Conservation (phyloP, 805 yeast species). For the Zygoascus ofunaensis region DNA sequence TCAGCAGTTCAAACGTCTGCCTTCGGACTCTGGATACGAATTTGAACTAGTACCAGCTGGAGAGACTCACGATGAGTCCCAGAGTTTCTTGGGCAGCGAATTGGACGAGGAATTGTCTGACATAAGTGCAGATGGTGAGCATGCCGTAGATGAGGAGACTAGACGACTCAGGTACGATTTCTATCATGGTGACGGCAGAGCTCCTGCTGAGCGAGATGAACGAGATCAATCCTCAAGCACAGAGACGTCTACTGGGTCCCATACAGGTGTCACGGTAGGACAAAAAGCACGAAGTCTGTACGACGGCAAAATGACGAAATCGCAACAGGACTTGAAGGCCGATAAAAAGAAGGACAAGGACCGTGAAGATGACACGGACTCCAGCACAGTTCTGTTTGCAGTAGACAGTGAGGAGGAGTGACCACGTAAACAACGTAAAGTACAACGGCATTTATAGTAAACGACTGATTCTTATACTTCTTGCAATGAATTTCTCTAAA, state of each 20-base stretch:
- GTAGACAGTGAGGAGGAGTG: constrained; percentile 2
- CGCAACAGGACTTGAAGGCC: not conserved
- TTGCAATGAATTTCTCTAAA: too few species aligned
- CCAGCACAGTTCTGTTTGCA: constrained; percentile 1
- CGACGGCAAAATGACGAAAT: not conserved
- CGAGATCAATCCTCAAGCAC: not conserved
- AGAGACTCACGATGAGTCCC: constrained; percentile 11
- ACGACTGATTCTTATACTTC: too few species aligned
- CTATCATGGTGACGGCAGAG: not conserved
- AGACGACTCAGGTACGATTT: not conserved
- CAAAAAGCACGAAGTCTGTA: constrained; percentile 12
- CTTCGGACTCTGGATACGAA: constrained; percentile 14
- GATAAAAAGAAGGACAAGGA: not conserved
- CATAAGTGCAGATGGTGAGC: constrained; percentile 3
- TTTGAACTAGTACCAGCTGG: constrained; percentile 19
- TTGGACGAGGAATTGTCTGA: constrained; percentile 5
- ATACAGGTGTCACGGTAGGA: constrained; percentile 6
- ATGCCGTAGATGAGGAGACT: constrained; percentile 5
- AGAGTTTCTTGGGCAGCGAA: constrained; percentile 8
- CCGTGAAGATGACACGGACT: constrained; percentile 2
- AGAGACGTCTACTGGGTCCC: not conserved
- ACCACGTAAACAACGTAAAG: too few species aligned
- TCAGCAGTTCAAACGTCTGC: constrained; percentile 8
- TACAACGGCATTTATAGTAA: too few species aligned
- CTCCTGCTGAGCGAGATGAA: constrained; percentile 1